A percentile compares a stretch with the other conserved stretches of the same genome.
Evolutionary conservation across 2,329 filamentous ascomycete genomes (phyloP).

Genomic region (Beauveria sp.): DNA sequence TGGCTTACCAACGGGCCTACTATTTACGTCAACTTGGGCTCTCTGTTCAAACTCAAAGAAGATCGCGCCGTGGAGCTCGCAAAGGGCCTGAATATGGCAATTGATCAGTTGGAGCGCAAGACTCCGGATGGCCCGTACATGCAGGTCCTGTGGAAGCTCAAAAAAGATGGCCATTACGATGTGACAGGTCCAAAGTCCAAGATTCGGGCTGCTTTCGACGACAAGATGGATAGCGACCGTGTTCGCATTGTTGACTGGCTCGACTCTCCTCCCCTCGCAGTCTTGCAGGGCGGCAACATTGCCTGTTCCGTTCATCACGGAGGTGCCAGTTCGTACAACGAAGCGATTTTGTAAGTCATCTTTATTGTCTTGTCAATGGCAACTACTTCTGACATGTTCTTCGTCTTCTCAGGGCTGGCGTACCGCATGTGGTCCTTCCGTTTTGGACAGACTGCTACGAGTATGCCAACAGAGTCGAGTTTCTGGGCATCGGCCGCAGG

Average conservation of each 20-base stretch:
- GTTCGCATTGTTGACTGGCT: conserved; percentile 35
- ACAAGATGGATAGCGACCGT: conserved; percentile 20
- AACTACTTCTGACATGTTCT: background rate
- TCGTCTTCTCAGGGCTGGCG: conserved; percentile 27
- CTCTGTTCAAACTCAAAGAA: conserved; percentile 24
- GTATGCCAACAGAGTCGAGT: conserved; percentile 35
- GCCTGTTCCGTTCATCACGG: conserved; percentile 38
- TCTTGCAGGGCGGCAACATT: conserved; percentile 31
- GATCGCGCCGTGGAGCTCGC: conserved; percentile 32
- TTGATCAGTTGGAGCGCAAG: conserved; percentile 21
- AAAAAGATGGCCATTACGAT: conserved; percentile 14
- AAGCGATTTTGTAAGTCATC: conserved; percentile 27
- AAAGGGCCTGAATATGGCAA: conserved; percentile 25
- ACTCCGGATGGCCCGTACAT: background rate
- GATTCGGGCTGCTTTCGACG: conserved; percentile 18
- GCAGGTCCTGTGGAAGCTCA: conserved; percentile 30
- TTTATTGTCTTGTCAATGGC: background rate
- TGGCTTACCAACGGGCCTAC: conserved; percentile 38
- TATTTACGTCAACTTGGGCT: conserved; percentile 42
- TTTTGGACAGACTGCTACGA: conserved; percentile 41
- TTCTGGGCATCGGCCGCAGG: conserved; percentile 32
- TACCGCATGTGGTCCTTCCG: conserved; percentile 38
- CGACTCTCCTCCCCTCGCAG: conserved; percentile 26
- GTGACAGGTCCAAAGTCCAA: conserved; percentile 7
- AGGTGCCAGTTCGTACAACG: conserved; percentile 36